Base-by-base conservation (phyloP, 345 rosid species). In the Brassica carinata region DNA sequence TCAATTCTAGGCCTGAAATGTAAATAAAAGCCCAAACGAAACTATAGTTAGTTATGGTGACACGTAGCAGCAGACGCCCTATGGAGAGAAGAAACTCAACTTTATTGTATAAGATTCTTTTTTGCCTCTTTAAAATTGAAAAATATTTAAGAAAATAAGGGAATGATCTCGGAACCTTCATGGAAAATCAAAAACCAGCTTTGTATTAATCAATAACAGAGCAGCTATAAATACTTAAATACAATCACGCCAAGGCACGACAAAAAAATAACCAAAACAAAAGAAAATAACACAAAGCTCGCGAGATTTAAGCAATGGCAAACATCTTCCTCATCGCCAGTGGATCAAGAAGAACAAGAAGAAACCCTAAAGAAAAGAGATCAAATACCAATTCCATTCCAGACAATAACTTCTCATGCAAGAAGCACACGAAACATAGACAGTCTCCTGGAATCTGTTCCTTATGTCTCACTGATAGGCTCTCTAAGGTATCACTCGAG, bases 301-400 rank as follows among this genome's bases (percentile, higher is more conserved):
- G 69, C 71, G 43, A 62, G 67, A 69, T 71, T 69, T 80, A 31
- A 69, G 67, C 82, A 69, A 81, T 81, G 83, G 80, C 76, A 38
- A 81, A 75, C 64, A 38, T 73, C 69, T 71, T 81, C 69, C 79
- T 55, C 64, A 81, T 69, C 61, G 64, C 33, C 5, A 19, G 36
- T 11, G 58, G 59, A 62, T 73, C 69, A 73, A 73, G 72, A 69
- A 73, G 55, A 72, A 4, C 64, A 38, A 58, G 68, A 48, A 36
- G 72, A 43, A 70, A 57, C 7, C 36, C n/a, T 63, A 29, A 69
- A 70, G 72, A 67, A 18, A 81, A 75, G 63, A 70, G 63, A 74
- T 80, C 83, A 18, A 26, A 57, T 17, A 23, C 26, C 26, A 23
- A 23, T 23, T 23, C 26, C 26, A 23, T 23, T 23, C 26, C 26